Conservation (phyloP, 768 basidiomycete species). For the Agaricus sinodeliciosus region DNA sequence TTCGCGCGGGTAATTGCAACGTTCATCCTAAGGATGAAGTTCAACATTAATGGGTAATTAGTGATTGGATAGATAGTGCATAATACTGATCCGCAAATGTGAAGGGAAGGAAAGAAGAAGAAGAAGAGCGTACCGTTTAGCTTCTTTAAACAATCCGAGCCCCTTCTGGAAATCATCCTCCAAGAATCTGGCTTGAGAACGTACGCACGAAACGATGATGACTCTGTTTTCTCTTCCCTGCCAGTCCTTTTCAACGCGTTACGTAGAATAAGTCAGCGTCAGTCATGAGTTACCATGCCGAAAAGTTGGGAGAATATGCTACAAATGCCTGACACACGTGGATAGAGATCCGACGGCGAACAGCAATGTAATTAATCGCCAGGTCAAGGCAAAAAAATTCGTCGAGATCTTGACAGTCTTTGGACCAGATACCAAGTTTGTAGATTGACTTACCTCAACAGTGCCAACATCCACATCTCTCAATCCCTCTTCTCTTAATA, state of each 20-base stretch:
- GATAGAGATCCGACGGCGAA: neutral
- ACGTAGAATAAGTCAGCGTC: neutral
- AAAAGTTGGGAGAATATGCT: neutral
- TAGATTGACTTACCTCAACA: constrained; percentile 32
- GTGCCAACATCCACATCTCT: constrained; percentile 44
- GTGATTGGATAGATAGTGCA: neutral
- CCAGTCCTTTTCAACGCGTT: constrained; percentile 27
- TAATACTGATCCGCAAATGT: neutral
- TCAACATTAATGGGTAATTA: neutral
- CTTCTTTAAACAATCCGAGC: constrained; percentile 37
- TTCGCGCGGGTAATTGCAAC: constrained; percentile 50
- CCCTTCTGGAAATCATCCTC: constrained; percentile 41
- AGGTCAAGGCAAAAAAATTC: neutral
- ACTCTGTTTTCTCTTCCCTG: constrained; percentile 46
- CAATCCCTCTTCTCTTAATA: constrained; percentile 33
- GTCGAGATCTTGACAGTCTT: neutral
- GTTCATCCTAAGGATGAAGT: constrained; percentile 34
- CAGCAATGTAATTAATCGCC: neutral
- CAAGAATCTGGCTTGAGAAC: constrained; percentile 38
- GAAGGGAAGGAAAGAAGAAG: neutral
- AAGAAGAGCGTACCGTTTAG: constrained; percentile 30
- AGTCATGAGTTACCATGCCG: neutral
- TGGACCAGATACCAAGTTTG: neutral
- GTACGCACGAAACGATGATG: constrained; percentile 45
- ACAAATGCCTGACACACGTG: neutral